Evolutionary conservation across 345 rosid species (phyloP), one percentile per base, ranked within the genome.

Genomic region (Acer negundo): DNA sequence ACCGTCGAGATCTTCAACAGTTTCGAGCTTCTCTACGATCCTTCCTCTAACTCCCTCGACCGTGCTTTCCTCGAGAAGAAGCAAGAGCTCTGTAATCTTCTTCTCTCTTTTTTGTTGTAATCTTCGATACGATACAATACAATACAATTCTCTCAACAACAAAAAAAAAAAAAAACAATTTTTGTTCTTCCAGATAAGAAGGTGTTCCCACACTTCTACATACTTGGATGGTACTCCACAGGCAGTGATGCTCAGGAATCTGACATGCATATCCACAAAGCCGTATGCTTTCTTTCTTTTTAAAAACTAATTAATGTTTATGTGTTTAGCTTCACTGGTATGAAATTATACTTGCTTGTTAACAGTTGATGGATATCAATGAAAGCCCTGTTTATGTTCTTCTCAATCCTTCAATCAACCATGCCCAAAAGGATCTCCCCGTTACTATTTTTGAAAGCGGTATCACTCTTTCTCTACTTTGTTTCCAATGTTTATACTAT

Each of bases 1-100:
- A 92, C 95, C 31, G 97, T 95, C 13, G 99, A 93, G 93, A 91
- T 95, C 86, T 95, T 95, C 85, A 95, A 95, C 79, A 95, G 99
- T 81, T 95, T 95, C 79, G 99, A 95, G 91, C 95, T 95, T 73
- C 86, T 95, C 20, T 91, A 81, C 26, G 99, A 93, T 83, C 90
- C 97, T 19, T 6, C 75, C 2, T 82, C 90, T 20, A 79, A 90
- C 6, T 84, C 91, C 31, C 98, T 95, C 46, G 98, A 95, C 79
- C 96, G 98, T 46, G 70, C 91, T 31, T 95, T 95, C 87, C 94
- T 95, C 68, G 92, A 86, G 84, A 95, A 95, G 95, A 95, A 95
- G 87, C 99, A 95, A 79, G 99, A 95, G 85, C 99, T 95, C 40
- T 94, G 98, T 92, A 87, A 81, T 80, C 64, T 47, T 75, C 56